A percentile compares a stretch with the other conserved stretches of the same genome.
phyloP scores from a whole-genome alignment of 257 asterid species.

The Nicotiana paniculata region DNA sequence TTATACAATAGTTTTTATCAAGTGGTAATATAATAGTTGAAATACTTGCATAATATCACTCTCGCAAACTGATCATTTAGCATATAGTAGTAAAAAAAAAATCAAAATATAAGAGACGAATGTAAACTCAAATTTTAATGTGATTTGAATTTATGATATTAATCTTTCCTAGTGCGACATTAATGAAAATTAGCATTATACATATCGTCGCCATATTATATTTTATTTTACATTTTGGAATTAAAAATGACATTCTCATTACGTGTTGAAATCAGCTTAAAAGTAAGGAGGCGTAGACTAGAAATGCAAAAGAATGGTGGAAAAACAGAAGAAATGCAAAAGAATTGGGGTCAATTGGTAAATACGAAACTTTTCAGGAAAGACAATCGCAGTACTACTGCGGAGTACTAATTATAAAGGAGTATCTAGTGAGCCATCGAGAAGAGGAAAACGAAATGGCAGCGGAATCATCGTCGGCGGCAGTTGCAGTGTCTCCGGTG shows the following conservation, averaged over 20 bases:
- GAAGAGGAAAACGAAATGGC: constrained; percentile 38
- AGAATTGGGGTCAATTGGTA: neutral
- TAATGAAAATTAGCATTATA: too few species aligned
- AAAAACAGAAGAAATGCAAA: neutral
- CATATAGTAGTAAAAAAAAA: too few species aligned
- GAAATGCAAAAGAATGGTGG: neutral
- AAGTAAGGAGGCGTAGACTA: neutral
- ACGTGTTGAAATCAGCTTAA: neutral
- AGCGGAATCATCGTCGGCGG: constrained; percentile 47
- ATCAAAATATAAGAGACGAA: too few species aligned
- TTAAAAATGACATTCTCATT: neutral
- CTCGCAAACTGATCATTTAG: too few species aligned
- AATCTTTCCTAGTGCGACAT: too few species aligned
- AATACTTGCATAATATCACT: too few species aligned
- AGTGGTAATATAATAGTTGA: too few species aligned
- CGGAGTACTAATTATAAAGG: neutral
- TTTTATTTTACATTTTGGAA: too few species aligned
- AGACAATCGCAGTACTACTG: neutral
- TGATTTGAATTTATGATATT: too few species aligned
- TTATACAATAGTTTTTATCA: too few species aligned
- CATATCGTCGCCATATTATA: too few species aligned
- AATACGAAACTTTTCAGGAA: neutral
- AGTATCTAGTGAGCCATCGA: neutral
- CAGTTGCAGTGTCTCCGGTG: constrained; percentile 38
- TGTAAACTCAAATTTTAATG: too few species aligned